These are phyloP conservation scores for Trypanosoma lewisi DNA, from an alignment of 208 protist genomes.

Conservation along the genomic window DNA sequence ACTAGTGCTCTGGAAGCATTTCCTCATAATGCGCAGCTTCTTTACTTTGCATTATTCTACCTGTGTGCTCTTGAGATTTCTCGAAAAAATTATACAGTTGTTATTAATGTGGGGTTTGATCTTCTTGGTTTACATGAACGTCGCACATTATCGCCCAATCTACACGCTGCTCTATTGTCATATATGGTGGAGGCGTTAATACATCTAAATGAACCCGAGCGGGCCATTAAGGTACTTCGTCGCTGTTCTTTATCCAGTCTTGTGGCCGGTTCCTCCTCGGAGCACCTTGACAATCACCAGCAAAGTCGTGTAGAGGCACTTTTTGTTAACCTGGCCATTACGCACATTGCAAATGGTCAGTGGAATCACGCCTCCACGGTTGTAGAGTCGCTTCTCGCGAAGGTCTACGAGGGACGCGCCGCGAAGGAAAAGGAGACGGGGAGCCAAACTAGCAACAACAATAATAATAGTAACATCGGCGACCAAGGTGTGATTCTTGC, in stretches of 20 bases:
- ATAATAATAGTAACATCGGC: constrained; percentile 28
- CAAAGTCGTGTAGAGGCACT: constrained; percentile 81
- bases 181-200: constrained; percentile 83
- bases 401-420: constrained; percentile 60
- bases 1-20: constrained; percentile 56
- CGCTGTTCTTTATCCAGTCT: constrained; percentile 66
- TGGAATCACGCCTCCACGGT: constrained; percentile 83
- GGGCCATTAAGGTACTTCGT: constrained; percentile 69
- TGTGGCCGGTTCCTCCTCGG: constrained; percentile 34
- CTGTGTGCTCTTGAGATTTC: constrained; percentile 73
- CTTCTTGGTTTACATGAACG: constrained; percentile 65
- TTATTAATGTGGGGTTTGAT: constrained; percentile 65
- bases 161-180: constrained; percentile 75
- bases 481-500: constrained; percentile 55
- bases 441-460: constrained; percentile 1
- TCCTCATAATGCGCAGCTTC: constrained; percentile 49
- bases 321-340: constrained; percentile 80
- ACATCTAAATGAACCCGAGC: constrained; percentile 77
- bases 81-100: constrained; percentile 75
- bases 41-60: constrained; percentile 78
- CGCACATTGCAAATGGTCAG: constrained; percentile 76
- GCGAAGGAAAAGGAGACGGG: constrained; percentile 23
- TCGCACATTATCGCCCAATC: constrained; percentile 48
- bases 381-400: constrained; percentile 77
- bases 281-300: constrained; percentile 63